Base-by-base conservation (phyloP, 768 basidiomycete genomes). In the Sutorius australiensis region DNA sequence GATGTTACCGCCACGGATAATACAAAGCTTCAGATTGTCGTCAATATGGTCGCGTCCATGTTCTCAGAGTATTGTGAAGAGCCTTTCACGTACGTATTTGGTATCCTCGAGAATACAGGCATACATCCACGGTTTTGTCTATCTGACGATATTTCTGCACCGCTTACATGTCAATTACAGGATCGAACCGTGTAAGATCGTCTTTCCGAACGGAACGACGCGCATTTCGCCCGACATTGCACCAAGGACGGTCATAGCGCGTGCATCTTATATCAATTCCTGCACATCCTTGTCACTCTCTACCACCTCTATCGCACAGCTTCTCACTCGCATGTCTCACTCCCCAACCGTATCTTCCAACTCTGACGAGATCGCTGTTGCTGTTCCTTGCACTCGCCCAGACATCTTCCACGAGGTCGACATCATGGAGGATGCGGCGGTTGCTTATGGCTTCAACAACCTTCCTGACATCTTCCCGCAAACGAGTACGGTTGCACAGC, bases 321-420 rank as follows among this genome's bases (percentile, higher is more conserved):
- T 97, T 27, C 81, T 99, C 34, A 77, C 79, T 58, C 83, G 85
- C 61, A 99, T 99, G 97, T 84, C 89, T 5, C 79, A 92, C 84
- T 0, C 63, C 72, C 17, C 71, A 81, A 24, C 52, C 79, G 2
- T 68, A 72, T 27, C 75, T 84, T 54, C 65, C 71, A n/a, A 44
- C 37, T 61, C 63, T 0, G 94, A 98, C 62, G 79, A 82, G 60
- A 76, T 99, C 39, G 62, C 78, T 16, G 86, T 98, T 27, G 73
- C 82, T 32, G 79, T 99, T 43, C 95, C 97, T 5, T 78, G 89
- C n/a, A 98, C 94, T n/a, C 83, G 97, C 34, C 94, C 97, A 1
- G 97, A 99, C 66, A 98, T 99, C 59, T 75, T 99, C 50, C 97
- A 99, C 67, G 94, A 98, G 69, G 97, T 95, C 65, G 97, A 99